phyloP scores from a whole-genome alignment of 2,329 filamentous ascomycete genomes.

The Hawksworthiomyces lignivorus region DNA sequence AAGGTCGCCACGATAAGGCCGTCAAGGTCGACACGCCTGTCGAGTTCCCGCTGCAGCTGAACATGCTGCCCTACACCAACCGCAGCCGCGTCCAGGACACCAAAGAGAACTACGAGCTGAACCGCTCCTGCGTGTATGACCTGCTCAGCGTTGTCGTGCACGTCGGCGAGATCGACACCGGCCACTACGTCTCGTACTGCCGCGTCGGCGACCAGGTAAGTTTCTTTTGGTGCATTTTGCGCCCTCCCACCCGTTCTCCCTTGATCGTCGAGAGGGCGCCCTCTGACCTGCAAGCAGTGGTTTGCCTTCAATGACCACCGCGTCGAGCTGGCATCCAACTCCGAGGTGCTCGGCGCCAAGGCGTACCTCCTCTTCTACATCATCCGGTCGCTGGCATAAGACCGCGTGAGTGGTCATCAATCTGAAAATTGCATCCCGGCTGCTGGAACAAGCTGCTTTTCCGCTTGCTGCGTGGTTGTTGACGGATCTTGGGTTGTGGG shows the following conservation, averaged over 20 bases:
- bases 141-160: conserved; percentile 87
- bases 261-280: too few relatives aligned
- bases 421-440: too few relatives aligned
- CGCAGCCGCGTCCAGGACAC: conserved; percentile 45
- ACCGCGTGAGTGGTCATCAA: too few relatives aligned
- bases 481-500: too few relatives aligned
- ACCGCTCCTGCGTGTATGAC: conserved; percentile 70
- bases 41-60: conserved; percentile 76
- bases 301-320: conserved; percentile 94
- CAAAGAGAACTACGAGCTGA: conserved; percentile 46
- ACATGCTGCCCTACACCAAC: conserved; percentile 85
- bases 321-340: conserved; percentile 74
- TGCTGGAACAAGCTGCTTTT: too few relatives aligned
- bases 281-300: conserved; percentile 52
- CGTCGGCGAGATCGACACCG: conserved; percentile 85
- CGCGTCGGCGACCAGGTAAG: conserved; percentile 65
- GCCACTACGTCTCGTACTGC: conserved; percentile 88
- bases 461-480: too few relatives aligned
- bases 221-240: too few relatives aligned
- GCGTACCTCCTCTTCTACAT: conserved; percentile 90
- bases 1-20: conserved; percentile 59
- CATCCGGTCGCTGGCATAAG: conserved; percentile 52
- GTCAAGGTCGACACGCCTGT: conserved; percentile 86
- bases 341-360: conserved; percentile 76
- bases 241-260: too few relatives aligned